These are phyloP conservation scores for Penicillium sp. DNA, from an alignment of 2,329 filamentous ascomycete genomes.

Conservation along the genomic window DNA sequence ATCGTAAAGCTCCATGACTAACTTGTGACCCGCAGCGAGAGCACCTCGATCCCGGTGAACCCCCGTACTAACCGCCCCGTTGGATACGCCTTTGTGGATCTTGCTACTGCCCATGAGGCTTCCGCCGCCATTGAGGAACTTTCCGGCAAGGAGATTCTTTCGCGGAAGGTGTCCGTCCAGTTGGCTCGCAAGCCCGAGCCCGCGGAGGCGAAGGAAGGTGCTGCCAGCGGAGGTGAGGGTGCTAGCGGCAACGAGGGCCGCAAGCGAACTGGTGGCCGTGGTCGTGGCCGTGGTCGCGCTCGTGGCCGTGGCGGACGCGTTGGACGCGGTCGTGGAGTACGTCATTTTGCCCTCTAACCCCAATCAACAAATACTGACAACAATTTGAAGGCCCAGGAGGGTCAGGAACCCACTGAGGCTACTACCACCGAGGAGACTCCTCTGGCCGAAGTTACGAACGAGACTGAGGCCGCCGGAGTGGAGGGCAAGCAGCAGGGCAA, in stretches of 20 bases:
- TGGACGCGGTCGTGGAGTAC: slow-evolving; percentile 60
- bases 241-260: slow-evolving; percentile 64
- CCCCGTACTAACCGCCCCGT: slow-evolving; percentile 97
- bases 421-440: slow-evolving; percentile 48
- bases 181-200: slow-evolving; percentile 96
- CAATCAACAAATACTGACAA: slow-evolving; percentile 5
- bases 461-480: slow-evolving; percentile 36
- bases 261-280: slow-evolving; percentile 61
- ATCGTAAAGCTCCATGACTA: slow-evolving; percentile 25
- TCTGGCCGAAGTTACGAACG: slow-evolving; percentile 59
- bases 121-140: slow-evolving; percentile 94
- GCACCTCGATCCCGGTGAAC: slow-evolving; percentile 98
- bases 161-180: slow-evolving; percentile 99
- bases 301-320: slow-evolving; percentile 66
- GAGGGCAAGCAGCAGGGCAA: slow-evolving; percentile 40
- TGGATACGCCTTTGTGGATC: slow-evolving; percentile 97
- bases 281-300: slow-evolving; percentile 63
- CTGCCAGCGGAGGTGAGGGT: slow-evolving; percentile 70
- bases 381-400: slow-evolving; percentile 20
- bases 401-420: slow-evolving; percentile 27
- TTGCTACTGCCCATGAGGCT: slow-evolving; percentile 90
- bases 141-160: slow-evolving; percentile 94
- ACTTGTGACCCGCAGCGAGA: slow-evolving; percentile 65
- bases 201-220: slow-evolving; percentile 73
- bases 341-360: slow-evolving; percentile 23